Base-by-base conservation (phyloP, 2,329 filamentous ascomycete genomes). In the Albifimbria verrucaria region DNA sequence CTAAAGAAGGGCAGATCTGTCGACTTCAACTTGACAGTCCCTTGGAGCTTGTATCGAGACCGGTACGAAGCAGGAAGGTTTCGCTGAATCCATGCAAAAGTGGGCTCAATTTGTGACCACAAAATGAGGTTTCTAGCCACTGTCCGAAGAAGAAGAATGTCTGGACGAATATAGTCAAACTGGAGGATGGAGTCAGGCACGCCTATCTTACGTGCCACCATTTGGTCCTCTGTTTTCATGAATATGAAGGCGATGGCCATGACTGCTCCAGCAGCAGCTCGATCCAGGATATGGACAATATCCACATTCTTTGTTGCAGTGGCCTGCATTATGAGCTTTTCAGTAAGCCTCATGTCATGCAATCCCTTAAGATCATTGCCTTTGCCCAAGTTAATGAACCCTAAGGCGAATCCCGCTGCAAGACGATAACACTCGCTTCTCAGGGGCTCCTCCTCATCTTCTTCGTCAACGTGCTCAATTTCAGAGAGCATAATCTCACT, bases 401-500 rank as follows among this genome's bases (percentile, higher is more conserved):
- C 94, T 1, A 99, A 79, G 0, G 95, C 88, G 63, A 97, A 96
- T 0, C 94, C 95, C 18, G 95, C 92, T 9, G 94, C 92, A 32
- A 99, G 80, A 41, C 95, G 86, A 69, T 99, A 99, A n/a, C 92
- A 92, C 73, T 99, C 94, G 65, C 95, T 93, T 22, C 93, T 86
- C 48, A 97, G 73, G 21, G 86, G 86, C 62, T 96, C 90, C 53
- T 92, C 88, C 55, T 97, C 92, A 50, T 93, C 89, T 36, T 89
- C 81, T 23, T 79, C 75, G 44, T 94, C 91, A 49, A 91, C 81
- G 57, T 92, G 88, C 67, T 97, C 92, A 55, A 99, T 94, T 68
- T 99, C 94, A 0, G 93, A 97, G 49, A 99, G 83, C 91, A 99
- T 97, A 18, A 97, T 91, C 68, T 99, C 94, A 66, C 92, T 97